A percentile compares a stretch with the other conserved stretches of the same genome.
Evolutionary conservation across 345 rosid genomes (phyloP).

Genomic region (Citrus medica): DNA sequence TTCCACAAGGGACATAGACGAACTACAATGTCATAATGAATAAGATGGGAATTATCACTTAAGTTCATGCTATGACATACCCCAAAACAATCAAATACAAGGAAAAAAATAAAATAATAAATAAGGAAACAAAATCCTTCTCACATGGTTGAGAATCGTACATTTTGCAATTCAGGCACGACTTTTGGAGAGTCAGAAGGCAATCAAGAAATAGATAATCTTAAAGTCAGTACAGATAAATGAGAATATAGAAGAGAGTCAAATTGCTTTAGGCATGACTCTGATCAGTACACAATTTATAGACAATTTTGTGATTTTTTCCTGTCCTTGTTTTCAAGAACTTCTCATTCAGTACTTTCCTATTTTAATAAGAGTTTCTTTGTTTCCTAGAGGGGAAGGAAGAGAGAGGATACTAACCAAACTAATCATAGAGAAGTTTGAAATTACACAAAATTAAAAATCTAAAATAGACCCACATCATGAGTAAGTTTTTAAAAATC

Average conservation of each 20-base stretch:
- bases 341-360: background rate
- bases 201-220: background rate
- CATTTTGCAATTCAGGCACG: background rate
- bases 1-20: background rate
- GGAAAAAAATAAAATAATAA: background rate
- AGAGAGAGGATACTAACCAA: background rate
- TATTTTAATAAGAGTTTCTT: no score
- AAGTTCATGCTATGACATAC: background rate
- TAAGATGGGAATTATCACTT: background rate
- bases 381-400: background rate
- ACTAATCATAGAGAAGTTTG: background rate
- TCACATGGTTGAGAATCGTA: background rate
- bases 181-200: background rate
- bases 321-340: background rate
- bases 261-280: background rate
- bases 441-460: background rate
- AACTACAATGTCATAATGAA: background rate
- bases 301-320: background rate
- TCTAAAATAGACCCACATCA: background rate
- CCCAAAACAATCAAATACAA: background rate
- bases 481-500: background rate
- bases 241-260: background rate
- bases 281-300: background rate
- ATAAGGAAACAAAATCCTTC: background rate
- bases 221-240: background rate